Percentiles rank a stretch among this genome's conserved stretches.
Conservation (phyloP, 495 filamentous ascomycete species). For the Poronia punctata region DNA sequence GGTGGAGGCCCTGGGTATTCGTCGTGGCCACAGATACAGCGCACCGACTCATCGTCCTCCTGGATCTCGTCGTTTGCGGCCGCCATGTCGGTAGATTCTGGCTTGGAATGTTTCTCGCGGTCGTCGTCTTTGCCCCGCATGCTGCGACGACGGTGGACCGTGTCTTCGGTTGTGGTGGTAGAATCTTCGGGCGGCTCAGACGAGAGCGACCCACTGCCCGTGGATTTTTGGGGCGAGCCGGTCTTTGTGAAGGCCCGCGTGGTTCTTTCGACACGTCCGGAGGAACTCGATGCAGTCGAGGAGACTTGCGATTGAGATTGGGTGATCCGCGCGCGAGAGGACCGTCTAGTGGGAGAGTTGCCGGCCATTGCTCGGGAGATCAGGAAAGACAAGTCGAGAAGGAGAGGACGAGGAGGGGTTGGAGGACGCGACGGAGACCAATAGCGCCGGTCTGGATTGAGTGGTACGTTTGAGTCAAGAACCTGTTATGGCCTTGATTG, state of each 20-base stretch:
- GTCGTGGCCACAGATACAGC: constrained; percentile 88
- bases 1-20: constrained; percentile 89
- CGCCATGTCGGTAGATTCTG: constrained; percentile 43
- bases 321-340: constrained; percentile 78
- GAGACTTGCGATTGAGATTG: constrained; percentile 75
- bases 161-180: constrained; percentile 33
- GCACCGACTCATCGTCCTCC: constrained; percentile 88
- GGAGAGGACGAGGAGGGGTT: constrained; percentile 9
- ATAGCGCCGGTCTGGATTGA: constrained; percentile 2
- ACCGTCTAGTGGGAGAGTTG: constrained; percentile 69
- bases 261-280: constrained; percentile 58
- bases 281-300: constrained; percentile 63
- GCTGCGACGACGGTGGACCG: constrained; percentile 49
- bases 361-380: constrained; percentile 42
- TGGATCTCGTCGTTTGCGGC: constrained; percentile 57
- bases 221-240: constrained; percentile 64
- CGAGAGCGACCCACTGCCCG: constrained; percentile 60
- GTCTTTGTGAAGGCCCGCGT: constrained; percentile 66
- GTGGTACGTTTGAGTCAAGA: constrained; percentile 6
- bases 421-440: constrained; percentile 10
- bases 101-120: constrained; percentile 29
- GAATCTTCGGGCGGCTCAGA: constrained; percentile 75
- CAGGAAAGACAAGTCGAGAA: constrained; percentile 15
- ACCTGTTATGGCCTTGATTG: background rate
- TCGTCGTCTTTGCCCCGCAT: constrained; percentile 50